Conservation (phyloP, 2,329 filamentous ascomycete species). For the Epichloe bromicola region DNA sequence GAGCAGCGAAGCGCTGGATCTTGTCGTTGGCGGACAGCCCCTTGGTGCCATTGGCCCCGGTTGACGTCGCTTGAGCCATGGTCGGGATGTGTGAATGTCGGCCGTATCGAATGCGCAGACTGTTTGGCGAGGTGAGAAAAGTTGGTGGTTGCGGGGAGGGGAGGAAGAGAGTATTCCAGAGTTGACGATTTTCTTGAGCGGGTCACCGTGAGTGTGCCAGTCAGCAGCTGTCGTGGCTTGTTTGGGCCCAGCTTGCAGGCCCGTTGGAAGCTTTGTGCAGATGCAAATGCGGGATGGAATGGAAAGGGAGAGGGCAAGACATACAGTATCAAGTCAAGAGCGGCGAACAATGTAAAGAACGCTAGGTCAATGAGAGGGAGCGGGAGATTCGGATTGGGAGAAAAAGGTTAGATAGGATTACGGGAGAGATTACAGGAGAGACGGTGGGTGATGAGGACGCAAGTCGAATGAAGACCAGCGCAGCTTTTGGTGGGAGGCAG, state of each 20-base stretch:
- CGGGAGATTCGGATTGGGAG: background rate
- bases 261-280: background rate
- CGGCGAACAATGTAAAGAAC: background rate
- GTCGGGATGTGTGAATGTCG: constrained; percentile 5
- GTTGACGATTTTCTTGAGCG: constrained; percentile 6
- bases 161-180: background rate
- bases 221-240: constrained; percentile 3
- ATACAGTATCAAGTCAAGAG: background rate
- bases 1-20: constrained; percentile 89
- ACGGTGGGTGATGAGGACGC: background rate
- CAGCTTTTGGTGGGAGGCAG: constrained; percentile 3
- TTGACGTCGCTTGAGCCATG: constrained; percentile 41
- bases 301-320: background rate
- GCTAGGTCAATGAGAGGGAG: background rate
- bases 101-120: constrained; percentile 4
- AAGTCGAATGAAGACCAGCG: background rate
- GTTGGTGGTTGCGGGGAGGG: constrained; percentile 5
- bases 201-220: constrained; percentile 2
- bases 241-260: constrained; percentile 2
- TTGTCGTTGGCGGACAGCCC: constrained; percentile 85
- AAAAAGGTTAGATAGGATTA: background rate
- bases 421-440: background rate
- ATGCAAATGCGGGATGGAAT: background rate
- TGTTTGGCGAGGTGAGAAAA: background rate
- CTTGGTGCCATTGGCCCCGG: constrained; percentile 36